Conservation (phyloP, 169 alveolate genomes). For the Eimeria falciformis region DNA sequence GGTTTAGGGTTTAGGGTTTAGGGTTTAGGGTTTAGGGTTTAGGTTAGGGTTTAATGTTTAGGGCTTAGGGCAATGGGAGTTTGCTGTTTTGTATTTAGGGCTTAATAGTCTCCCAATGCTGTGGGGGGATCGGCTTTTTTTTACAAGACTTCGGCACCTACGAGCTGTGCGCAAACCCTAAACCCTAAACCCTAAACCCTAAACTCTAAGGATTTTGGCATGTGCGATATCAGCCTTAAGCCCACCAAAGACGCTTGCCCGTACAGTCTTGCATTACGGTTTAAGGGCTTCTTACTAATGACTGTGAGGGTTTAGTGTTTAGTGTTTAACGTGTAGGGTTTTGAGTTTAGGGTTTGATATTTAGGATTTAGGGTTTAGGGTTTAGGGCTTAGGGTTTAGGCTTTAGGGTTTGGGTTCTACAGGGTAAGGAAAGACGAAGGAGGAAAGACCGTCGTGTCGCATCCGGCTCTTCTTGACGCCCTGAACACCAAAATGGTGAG, state of each 20-base stretch:
- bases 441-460: background rate
- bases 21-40: background rate
- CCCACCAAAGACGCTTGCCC: background rate
- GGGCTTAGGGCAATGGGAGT: background rate
- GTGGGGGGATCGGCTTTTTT: slow-evolving; percentile 57
- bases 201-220: background rate
- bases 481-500: too few species aligned
- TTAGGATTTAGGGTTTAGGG: background rate
- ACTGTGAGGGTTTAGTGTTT: too few species aligned
- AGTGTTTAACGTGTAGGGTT: too few species aligned
- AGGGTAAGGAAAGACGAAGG: background rate
- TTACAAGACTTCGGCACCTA: slow-evolving; percentile 36
- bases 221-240: background rate
- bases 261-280: background rate
- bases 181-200: slow-evolving; percentile 28
- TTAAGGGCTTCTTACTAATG: too few species aligned
- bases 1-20: background rate
- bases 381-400: background rate
- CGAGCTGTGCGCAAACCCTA: background rate
- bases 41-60: slow-evolving; percentile 10
- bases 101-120: slow-evolving; percentile 54
- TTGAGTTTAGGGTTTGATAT: background rate
- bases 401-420: background rate
- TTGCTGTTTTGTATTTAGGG: slow-evolving; percentile 2
- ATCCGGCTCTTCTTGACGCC: background rate